Evolutionary conservation across 1,139 yeast genomes (phyloP).

Genomic region (Suhomyces maxii): DNA sequence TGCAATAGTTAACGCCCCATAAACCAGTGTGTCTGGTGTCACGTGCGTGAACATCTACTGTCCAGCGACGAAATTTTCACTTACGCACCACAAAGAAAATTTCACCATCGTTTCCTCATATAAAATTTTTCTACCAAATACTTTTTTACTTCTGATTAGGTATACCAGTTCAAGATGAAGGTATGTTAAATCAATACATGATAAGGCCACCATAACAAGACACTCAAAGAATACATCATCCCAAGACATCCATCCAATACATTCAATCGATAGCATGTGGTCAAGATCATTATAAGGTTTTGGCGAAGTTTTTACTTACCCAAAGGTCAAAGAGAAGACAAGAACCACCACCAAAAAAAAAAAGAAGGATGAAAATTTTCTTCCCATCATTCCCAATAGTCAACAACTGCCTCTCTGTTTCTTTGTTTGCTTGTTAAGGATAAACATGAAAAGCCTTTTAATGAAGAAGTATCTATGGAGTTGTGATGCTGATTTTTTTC

Average conservation of each 20-base stretch:
- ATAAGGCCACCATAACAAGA: background rate
- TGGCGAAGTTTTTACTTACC: too few species aligned
- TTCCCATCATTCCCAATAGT: background rate
- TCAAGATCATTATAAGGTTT: too few species aligned
- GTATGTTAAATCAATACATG: constrained; percentile 24
- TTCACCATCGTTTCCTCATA: constrained; percentile 14
- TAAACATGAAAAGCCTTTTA: too few species aligned
- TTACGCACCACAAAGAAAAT: constrained; percentile 15
- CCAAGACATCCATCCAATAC: background rate
- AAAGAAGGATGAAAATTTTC: background rate
- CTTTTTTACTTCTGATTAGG: constrained; percentile 21
- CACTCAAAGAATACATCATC: background rate
- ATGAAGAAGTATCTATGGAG: too few species aligned
- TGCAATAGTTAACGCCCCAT: background rate
- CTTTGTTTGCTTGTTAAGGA: too few species aligned
- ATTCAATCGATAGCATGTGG: background rate
- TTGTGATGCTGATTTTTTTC: too few species aligned
- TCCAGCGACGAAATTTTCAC: constrained; percentile 12
- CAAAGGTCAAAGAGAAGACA: too few species aligned
- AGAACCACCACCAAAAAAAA: too few species aligned
- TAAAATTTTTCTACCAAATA: constrained; percentile 12
- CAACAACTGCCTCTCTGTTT: background rate
- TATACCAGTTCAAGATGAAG: constrained; percentile 40
- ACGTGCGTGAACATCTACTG: constrained; percentile 6
- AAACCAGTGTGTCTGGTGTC: background rate